Percentiles rank a stretch among this genome's conserved stretches.
Conservation (phyloP, 495 filamentous ascomycete species). For the Penicillium mononematosum region DNA sequence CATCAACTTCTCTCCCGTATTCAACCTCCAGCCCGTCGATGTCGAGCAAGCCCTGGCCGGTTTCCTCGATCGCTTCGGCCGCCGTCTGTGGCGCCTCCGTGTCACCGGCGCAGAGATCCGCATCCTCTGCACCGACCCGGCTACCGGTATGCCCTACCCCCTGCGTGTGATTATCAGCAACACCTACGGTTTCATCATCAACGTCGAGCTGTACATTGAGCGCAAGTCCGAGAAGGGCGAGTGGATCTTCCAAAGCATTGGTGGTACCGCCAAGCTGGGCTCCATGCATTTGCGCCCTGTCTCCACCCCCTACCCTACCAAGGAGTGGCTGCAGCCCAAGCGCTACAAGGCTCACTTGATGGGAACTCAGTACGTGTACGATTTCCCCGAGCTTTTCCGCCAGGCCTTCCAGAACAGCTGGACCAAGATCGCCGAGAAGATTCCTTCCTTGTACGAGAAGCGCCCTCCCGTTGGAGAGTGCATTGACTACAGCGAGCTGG, state of each 20-base stretch:
- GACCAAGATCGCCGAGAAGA: slow-evolving; percentile 67
- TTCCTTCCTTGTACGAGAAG: slow-evolving; percentile 70
- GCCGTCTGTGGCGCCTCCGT: slow-evolving; percentile 92
- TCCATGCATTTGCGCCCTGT: slow-evolving; percentile 93
- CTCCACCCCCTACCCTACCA: slow-evolving; percentile 90
- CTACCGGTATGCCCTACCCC: slow-evolving; percentile 82
- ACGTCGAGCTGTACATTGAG: slow-evolving; percentile 96
- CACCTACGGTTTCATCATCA: slow-evolving; percentile 97
- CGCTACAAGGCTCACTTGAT: slow-evolving; percentile 98
- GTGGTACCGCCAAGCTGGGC: slow-evolving; percentile 89
- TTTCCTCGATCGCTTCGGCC: slow-evolving; percentile 94
- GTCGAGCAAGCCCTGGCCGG: slow-evolving; percentile 92
- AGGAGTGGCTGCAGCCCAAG: slow-evolving; percentile 98
- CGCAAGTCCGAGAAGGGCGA: slow-evolving; percentile 95
- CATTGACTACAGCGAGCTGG: slow-evolving; percentile 91
- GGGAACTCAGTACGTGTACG: slow-evolving; percentile 99
- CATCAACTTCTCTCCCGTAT: slow-evolving; percentile 96
- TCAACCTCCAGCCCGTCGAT: slow-evolving; percentile 85
- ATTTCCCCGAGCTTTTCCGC: slow-evolving; percentile 99
- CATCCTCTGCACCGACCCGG: slow-evolving; percentile 90
- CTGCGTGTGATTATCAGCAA: slow-evolving; percentile 97
- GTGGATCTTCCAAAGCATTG: slow-evolving; percentile 97
- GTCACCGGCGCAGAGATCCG: slow-evolving; percentile 98
- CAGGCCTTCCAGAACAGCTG: slow-evolving; percentile 97
- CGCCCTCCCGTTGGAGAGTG: slow-evolving; percentile 85